Evolutionary conservation across 345 rosid species (phyloP), one percentile per base, ranked within the genome.

Genomic region (Carallia brachiata): DNA sequence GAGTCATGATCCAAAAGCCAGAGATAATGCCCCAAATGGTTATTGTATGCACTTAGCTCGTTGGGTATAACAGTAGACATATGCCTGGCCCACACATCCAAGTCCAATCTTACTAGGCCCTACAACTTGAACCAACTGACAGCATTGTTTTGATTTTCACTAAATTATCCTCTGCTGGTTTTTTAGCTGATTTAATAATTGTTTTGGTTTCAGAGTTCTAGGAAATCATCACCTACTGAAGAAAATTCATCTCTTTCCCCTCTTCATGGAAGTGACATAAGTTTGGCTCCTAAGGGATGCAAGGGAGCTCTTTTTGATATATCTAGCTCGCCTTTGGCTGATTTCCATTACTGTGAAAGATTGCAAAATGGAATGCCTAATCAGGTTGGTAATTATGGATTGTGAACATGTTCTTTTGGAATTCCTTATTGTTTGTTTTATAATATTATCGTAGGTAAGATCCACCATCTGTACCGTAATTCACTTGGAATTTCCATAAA

Each of bases 301-400:
- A 72, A 70, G 54, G 83, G 73, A 70, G 72, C 77, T 68, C 81
- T 84, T 62, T 82, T 84, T 37, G 88, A 90, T 75, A 71, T 82
- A 19, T 83, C 80, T 50, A 66, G 79, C 75, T 88, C 96, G 50
- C 97, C 97, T 62, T 63, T 92, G 81, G 82, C 88, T 66, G 85
- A 78, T 86, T 95, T 92, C 81, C 99, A 95, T 73, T 67, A 74
- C 57, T 75, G 63, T 65, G 98, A 95, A 85, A 87, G 92, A 78
- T 72, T 82, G 68, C 85, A 79, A 66, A 87, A 88, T 39, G 83
- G 82, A 67, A 76, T 70, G 52, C 65, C 85, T 36, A 66, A 48
- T 75, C 85, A 87, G 99, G 99, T 92, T 68, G 65, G 77, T 73
- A 31, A 47, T 52, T 31, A 16, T n/a, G 18, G 19, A 6, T 54